Conservation (phyloP, 495 filamentous ascomycete genomes). For the Penicillium tannophilum region DNA sequence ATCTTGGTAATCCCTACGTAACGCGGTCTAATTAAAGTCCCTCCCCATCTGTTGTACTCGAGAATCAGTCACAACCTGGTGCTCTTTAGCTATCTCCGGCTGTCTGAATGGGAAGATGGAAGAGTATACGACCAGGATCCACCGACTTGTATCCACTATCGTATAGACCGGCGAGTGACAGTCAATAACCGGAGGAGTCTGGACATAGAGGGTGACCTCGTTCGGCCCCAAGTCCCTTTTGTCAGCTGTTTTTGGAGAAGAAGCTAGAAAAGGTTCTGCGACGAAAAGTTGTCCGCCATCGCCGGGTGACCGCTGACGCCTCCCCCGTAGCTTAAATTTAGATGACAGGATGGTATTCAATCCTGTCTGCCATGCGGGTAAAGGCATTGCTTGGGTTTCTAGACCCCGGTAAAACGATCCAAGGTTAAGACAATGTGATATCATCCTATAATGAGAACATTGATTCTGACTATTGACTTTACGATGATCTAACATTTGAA, state of each 20-base stretch:
- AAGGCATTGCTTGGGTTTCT: background rate
- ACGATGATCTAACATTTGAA: slow-evolving; percentile 20
- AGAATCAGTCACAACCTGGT: slow-evolving; percentile 3
- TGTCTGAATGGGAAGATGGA: slow-evolving; percentile 23
- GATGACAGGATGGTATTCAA: too few species aligned
- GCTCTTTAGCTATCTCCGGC: slow-evolving; percentile 14
- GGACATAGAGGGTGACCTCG: slow-evolving; percentile 32
- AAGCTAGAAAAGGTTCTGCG: too few species aligned
- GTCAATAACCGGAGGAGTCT: slow-evolving; percentile 30
- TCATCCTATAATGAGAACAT: slow-evolving; percentile 17
- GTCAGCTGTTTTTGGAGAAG: too few species aligned
- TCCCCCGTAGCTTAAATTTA: too few species aligned
- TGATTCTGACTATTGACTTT: slow-evolving; percentile 10
- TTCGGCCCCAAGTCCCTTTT: slow-evolving; percentile 14
- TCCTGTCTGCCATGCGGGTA: background rate
- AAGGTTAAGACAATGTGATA: background rate
- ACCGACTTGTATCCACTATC: slow-evolving; percentile 36
- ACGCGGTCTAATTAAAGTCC: slow-evolving; percentile 11
- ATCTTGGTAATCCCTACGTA: background rate
- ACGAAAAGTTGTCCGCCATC: too few species aligned
- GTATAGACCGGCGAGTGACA: slow-evolving; percentile 35
- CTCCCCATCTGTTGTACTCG: slow-evolving; percentile 2
- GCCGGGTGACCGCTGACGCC: too few species aligned
- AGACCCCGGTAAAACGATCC: background rate
- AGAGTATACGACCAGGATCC: slow-evolving; percentile 32